Evolutionary conservation across 2,329 filamentous ascomycete species (phyloP).

Genomic region (Xylariaceae sp.): DNA sequence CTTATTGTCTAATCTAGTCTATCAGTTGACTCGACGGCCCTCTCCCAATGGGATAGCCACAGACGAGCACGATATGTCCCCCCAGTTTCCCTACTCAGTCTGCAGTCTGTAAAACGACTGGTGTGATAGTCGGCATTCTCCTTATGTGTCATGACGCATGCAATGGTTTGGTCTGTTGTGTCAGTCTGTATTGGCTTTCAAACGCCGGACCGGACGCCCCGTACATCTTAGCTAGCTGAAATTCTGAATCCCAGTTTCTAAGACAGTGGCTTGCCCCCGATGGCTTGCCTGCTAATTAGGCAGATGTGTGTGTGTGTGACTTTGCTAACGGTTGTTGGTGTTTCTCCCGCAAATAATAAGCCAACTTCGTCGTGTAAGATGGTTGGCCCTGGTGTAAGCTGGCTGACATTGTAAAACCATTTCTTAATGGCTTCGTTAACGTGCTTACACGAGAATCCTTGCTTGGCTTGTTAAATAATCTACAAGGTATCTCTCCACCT

Average conservation of each 20-base stretch:
- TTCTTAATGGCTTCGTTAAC: too few relatives aligned
- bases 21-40: constrained; percentile 8
- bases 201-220: not conserved
- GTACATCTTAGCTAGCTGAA: not conserved
- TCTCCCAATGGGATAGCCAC: constrained; percentile 5
- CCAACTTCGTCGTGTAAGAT: too few relatives aligned
- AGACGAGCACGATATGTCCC: constrained; percentile 9
- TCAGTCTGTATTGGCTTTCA: not conserved
- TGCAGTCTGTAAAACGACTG: constrained; percentile 5
- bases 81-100: constrained; percentile 2
- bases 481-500: not conserved
- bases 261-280: not conserved
- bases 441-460: too few relatives aligned
- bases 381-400: too few relatives aligned
- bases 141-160: constrained; percentile 14
- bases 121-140: constrained; percentile 2
- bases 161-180: not conserved
- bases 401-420: too few relatives aligned
- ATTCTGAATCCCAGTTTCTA: not conserved
- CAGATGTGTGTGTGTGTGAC: too few relatives aligned
- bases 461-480: not conserved
- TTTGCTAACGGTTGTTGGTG: too few relatives aligned
- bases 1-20: constrained; percentile 20
- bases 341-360: too few relatives aligned
- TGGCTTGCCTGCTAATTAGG: not conserved